Conservation (phyloP, 257 asterid genomes). For the Cinchona pubescens region DNA sequence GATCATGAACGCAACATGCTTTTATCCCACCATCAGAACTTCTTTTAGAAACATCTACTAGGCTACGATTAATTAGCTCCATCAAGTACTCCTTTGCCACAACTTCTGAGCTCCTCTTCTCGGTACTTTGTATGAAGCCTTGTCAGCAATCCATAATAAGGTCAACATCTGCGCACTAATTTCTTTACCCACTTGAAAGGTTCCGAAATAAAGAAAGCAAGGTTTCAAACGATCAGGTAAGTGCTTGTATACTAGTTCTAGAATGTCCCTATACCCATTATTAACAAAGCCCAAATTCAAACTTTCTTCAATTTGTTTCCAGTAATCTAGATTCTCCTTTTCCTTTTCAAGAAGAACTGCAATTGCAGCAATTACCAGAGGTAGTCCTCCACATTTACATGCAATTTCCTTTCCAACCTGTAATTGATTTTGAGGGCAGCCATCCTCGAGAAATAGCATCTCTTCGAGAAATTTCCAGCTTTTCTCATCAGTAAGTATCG, state of each 20-base stretch:
- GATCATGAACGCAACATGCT: background rate
- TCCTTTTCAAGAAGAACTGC: background rate
- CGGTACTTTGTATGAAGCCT: background rate
- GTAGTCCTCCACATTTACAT: background rate
- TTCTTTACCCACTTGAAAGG: background rate
- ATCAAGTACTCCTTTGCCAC: background rate
- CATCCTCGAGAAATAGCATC: background rate
- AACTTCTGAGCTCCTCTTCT: background rate
- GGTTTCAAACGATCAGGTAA: background rate
- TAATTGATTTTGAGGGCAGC: background rate
- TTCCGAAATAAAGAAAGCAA: conserved; percentile 2
- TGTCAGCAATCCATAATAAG: background rate
- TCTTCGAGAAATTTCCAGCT: conserved; percentile 15
- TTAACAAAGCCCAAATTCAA: background rate
- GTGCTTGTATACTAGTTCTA: background rate
- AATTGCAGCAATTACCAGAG: background rate
- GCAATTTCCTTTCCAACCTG: conserved; percentile 5
- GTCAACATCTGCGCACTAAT: background rate
- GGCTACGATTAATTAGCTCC: background rate
- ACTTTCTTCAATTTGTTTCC: background rate
- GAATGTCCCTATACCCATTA: background rate
- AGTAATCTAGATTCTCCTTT: background rate
- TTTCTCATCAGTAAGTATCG: background rate
- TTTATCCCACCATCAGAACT: background rate
- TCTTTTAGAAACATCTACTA: background rate